phyloP scores from a whole-genome alignment of 306 rosid species.

The Dalbergia oliveri region DNA sequence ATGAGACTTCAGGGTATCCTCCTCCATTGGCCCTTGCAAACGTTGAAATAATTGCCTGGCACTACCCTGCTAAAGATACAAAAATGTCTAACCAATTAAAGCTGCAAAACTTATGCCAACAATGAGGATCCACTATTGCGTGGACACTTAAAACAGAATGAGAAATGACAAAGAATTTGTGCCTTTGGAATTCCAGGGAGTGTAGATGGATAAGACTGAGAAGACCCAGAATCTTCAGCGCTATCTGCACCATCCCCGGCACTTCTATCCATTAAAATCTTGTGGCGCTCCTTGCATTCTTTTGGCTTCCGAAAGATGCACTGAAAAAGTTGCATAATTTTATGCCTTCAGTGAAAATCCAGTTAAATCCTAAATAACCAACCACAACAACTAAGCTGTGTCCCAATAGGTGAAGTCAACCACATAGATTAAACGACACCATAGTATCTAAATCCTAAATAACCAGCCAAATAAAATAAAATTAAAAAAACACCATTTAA shows the following conservation, averaged over 20 bases:
- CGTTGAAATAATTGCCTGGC: conserved; percentile 98
- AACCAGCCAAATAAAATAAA: background rate
- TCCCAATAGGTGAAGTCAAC: no score
- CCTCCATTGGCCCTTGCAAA: conserved; percentile 97
- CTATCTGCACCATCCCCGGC: conserved; percentile 99
- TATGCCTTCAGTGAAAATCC: conserved; percentile 1
- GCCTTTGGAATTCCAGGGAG: conserved; percentile 99
- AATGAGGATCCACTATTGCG: conserved; percentile 18
- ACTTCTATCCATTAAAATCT: conserved; percentile 83
- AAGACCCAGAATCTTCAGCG: conserved; percentile 98
- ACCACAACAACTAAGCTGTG: background rate
- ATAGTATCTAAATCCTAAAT: background rate
- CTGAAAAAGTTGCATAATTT: conserved; percentile 58
- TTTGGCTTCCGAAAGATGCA: conserved; percentile 92
- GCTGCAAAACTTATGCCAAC: conserved; percentile 32
- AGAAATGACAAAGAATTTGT: conserved; percentile 45
- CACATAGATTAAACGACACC: no score
- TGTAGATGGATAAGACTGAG: conserved; percentile 98
- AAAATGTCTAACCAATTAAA: conserved; percentile 40
- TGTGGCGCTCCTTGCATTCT: conserved; percentile 98
- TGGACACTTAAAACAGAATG: background rate
- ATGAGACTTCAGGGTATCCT: conserved; percentile 90
- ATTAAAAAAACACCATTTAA: background rate
- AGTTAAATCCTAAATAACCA: background rate
- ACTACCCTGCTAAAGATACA: conserved; percentile 81